A percentile compares a stretch with the other conserved stretches of the same genome.
phyloP scores from a whole-genome alignment of 768 basidiomycete species.

The Steccherinum ochraceum region DNA sequence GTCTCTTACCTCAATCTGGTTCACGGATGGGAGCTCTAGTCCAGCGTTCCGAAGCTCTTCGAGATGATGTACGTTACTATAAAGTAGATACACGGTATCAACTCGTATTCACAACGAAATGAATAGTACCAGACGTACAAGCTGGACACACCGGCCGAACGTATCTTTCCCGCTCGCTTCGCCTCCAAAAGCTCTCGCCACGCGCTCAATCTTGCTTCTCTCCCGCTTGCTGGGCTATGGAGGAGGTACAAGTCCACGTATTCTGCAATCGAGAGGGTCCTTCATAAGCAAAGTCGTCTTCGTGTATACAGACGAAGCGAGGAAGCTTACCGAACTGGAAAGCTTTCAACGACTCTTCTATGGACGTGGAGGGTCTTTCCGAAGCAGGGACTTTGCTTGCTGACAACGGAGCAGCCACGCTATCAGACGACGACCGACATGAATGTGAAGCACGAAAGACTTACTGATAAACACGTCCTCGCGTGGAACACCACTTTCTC shows the following conservation, averaged over 20 bases:
- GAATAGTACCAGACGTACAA: slow-evolving; percentile 27
- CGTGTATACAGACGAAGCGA: not conserved
- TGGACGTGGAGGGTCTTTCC: slow-evolving; percentile 51
- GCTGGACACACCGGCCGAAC: slow-evolving; percentile 41
- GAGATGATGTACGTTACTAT: slow-evolving; percentile 63
- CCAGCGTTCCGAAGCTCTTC: slow-evolving; percentile 66
- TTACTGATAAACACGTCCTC: slow-evolving; percentile 66
- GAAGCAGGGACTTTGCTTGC: slow-evolving; percentile 60
- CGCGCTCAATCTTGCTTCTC: slow-evolving; percentile 29
- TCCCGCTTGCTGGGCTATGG: slow-evolving; percentile 36
- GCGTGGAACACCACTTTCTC: slow-evolving; percentile 47
- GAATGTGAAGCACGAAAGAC: no score
- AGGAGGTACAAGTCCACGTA: slow-evolving; percentile 44
- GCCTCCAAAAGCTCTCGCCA: slow-evolving; percentile 35
- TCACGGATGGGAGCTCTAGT: slow-evolving; percentile 61
- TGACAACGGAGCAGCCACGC: slow-evolving; percentile 52
- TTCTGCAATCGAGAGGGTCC: slow-evolving; percentile 24
- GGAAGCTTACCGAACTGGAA: slow-evolving; percentile 45
- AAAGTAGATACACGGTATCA: no score
- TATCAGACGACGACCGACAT: not conserved
- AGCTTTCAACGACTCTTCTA: slow-evolving; percentile 53
- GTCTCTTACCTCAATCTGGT: slow-evolving; percentile 70
- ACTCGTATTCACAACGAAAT: not conserved
- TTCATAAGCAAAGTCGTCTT: slow-evolving; percentile 7
- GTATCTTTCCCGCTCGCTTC: slow-evolving; percentile 29